These are phyloP conservation scores for Cladobotryum protrusum DNA, from an alignment of 2,329 filamentous ascomycete species.

Conservation along the genomic window DNA sequence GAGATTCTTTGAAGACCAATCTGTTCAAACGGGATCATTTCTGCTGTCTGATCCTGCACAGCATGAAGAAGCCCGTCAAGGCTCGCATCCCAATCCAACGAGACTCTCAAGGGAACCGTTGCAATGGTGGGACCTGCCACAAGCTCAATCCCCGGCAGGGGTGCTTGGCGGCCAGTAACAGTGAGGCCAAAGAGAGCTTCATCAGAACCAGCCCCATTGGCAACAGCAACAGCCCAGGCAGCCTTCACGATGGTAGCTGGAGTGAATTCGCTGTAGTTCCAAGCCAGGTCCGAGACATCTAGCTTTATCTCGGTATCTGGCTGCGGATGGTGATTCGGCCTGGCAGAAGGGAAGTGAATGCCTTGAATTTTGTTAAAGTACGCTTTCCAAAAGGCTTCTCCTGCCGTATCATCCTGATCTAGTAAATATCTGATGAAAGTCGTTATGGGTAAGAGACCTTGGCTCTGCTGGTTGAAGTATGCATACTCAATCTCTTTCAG, in stretches of 20 bases:
- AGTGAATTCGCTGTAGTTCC: background rate
- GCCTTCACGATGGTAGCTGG: conserved; percentile 1
- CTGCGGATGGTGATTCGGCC: background rate
- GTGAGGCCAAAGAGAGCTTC: conserved; percentile 5
- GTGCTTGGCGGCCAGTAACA: conserved; percentile 2
- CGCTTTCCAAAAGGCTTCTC: background rate
- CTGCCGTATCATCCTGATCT: background rate
- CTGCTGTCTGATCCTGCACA: background rate
- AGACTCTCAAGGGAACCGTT: background rate
- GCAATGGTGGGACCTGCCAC: conserved; percentile 5
- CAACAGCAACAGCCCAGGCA: conserved; percentile 1
- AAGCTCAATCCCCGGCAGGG: conserved; percentile 1
- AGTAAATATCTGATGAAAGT: background rate
- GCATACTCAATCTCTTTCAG: background rate
- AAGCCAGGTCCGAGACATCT: background rate
- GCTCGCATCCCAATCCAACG: background rate
- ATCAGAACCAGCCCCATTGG: background rate
- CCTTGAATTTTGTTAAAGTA: background rate
- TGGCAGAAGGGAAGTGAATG: background rate
- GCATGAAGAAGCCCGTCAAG: background rate
- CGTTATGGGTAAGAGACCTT: background rate
- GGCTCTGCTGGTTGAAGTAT: background rate
- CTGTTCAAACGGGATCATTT: conserved; percentile 6
- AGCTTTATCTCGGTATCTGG: background rate
- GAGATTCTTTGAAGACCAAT: conserved; percentile 4